These are phyloP conservation scores for Fragaria ananassa DNA, from an alignment of 306 rosid genomes.

Conservation along the genomic window DNA sequence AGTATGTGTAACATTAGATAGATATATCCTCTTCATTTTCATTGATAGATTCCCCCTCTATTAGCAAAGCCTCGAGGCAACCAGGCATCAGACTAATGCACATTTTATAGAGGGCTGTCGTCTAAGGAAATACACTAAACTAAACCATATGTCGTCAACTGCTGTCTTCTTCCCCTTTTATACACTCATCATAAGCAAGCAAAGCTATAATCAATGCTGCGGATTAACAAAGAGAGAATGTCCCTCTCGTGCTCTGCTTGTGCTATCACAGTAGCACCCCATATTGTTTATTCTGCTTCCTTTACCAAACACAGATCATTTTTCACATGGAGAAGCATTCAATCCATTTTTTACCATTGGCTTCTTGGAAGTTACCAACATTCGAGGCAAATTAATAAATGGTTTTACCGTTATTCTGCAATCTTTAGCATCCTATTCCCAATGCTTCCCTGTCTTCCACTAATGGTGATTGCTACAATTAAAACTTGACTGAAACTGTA, in stretches of 20 bases:
- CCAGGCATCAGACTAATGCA: not conserved
- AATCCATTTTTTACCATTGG: not conserved
- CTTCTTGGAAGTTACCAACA: not conserved
- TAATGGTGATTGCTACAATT: not conserved
- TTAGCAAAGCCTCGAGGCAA: not conserved
- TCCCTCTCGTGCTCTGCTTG: conserved; percentile 1
- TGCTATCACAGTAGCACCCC: not conserved
- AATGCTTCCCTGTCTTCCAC: not conserved
- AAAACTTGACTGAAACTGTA: no score
- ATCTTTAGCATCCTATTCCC: not conserved
- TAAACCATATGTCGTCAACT: not conserved
- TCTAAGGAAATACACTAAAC: not conserved
- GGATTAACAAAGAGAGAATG: not conserved
- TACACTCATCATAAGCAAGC: not conserved
- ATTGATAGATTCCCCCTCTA: not conserved
- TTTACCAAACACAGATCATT: not conserved
- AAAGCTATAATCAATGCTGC: not conserved
- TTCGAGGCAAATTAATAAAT: not conserved
- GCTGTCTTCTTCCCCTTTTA: not conserved
- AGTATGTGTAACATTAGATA: not conserved
- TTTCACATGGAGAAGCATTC: not conserved
- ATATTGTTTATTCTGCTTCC: not conserved
- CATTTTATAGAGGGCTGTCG: not conserved
- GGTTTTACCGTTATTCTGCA: not conserved
- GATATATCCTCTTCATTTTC: not conserved